phyloP scores from a whole-genome alignment of 352 stramenopile genomes.

The Aphanomyces astaci region DNA sequence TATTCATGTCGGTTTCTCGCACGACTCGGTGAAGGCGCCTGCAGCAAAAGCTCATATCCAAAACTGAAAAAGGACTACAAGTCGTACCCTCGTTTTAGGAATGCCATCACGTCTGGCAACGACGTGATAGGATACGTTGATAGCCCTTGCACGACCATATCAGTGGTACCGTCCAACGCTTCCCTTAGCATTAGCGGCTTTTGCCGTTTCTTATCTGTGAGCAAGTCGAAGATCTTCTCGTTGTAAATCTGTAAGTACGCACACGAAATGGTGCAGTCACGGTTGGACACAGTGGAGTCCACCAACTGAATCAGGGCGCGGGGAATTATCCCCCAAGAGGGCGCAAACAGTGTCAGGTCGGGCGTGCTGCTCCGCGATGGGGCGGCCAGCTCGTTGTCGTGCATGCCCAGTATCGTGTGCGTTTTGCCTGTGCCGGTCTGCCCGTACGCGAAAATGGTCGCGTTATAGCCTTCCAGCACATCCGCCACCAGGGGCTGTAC shows the following conservation, averaged over 20 bases:
- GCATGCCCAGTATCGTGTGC: constrained; percentile 84
- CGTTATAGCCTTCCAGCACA: constrained; percentile 77
- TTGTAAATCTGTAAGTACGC: constrained; percentile 95
- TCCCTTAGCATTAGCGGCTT: constrained; percentile 67
- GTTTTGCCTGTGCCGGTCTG: constrained; percentile 89
- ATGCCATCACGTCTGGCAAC: constrained; percentile 41
- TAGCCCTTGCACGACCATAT: constrained; percentile 50
- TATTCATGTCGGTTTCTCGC: constrained; percentile 80
- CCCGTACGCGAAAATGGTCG: constrained; percentile 89
- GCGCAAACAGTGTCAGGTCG: constrained; percentile 2
- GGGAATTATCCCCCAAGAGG: constrained; percentile 68
- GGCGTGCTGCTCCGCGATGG: constrained; percentile 1
- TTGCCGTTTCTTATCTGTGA: constrained; percentile 58
- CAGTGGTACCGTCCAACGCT: constrained; percentile 44
- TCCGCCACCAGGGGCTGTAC: constrained; percentile 56
- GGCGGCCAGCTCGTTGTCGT: constrained; percentile 15
- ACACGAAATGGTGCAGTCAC: constrained; percentile 46
- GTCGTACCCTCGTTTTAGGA: constrained; percentile 42
- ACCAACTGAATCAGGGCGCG: constrained; percentile 72
- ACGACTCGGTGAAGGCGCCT: constrained; percentile 47
- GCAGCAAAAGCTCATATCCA: too few relatives aligned
- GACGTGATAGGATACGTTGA: constrained; percentile 39
- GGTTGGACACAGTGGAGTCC: constrained; percentile 18
- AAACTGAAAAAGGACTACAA: too few relatives aligned
- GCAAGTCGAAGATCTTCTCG: constrained; percentile 86